Base-by-base conservation (phyloP, 768 basidiomycete genomes). In the Suillus cothurnatus region DNA sequence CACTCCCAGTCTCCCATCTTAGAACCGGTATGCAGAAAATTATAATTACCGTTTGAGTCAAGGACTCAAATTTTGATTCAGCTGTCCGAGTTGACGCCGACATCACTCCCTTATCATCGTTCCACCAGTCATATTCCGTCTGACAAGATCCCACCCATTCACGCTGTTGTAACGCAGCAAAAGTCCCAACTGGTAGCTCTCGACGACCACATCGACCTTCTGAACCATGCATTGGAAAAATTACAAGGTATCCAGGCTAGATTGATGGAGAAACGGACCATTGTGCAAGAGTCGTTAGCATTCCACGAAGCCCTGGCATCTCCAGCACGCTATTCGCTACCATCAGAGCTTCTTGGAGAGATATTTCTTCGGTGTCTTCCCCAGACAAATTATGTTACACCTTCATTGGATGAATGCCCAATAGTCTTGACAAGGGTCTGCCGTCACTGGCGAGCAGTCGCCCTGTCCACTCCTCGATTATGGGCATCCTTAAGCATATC, bases 351-450 rank as follows among this genome's bases (percentile, higher is more conserved):
- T 15, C 59, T 75, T 32, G 71, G 76, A 2, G 71, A 76, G 53
- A 66, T 79, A 21, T 77, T 77, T 64, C 68, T 65, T 43, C 67
- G 71, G 28, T 77, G 72, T 63, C 58, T 79, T 6, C 68, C 73
- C 15, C 66, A 63, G 14, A 68, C 68, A 15, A 66, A 67, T 2
- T 79, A 76, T 41, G 62, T 70, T 39, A 67, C 69, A 7, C 76
- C 76, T 55, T 64, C 58, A 7, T 61, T 64, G 32, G 39, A 47
- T 31, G 69, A 70, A 31, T 50, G 69, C 36, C 76, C 75, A 28
- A 61, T 77, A 65, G 64, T 77, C 39, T 66, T 77, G 52, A 68
- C 69, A 32, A 69, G 52, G 14, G 72, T 77, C 28, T 77, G 75
- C 56, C 70, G 67, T 57, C 68, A 63, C n/a, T 77, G 76, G 76